These are phyloP conservation scores for Chrysoporthe cubensis DNA, from an alignment of 2,329 filamentous ascomycete species.

Conservation along the genomic window DNA sequence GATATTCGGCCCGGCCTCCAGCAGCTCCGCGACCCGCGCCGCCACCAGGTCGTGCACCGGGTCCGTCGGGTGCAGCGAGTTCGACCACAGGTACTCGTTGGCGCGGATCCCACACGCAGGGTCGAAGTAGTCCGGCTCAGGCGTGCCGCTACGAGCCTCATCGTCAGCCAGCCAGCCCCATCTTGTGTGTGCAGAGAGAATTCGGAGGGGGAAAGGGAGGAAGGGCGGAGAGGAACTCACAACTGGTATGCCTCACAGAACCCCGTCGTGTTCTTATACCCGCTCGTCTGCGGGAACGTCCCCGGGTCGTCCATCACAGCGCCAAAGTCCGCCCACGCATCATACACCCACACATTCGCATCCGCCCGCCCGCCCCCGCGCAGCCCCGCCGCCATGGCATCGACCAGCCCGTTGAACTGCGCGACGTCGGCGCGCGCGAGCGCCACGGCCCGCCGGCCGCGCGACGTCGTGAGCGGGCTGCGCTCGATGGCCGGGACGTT, in stretches of 20 bases:
- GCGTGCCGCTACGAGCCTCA: constrained; percentile 46
- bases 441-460: constrained; percentile 40
- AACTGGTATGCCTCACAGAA: constrained; percentile 60
- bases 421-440: constrained; percentile 49
- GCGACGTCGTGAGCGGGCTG: constrained; percentile 50
- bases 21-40: constrained; percentile 46
- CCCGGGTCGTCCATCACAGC: constrained; percentile 55
- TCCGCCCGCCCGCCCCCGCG: constrained; percentile 23
- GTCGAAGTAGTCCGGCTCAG: constrained; percentile 44
- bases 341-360: constrained; percentile 56
- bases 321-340: constrained; percentile 55
- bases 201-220: too few relatives aligned
- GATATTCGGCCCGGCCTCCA: constrained; percentile 45
- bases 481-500: constrained; percentile 62
- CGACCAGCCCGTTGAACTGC: constrained; percentile 55
- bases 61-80: constrained; percentile 66
- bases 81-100: constrained; percentile 69
- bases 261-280: constrained; percentile 57
- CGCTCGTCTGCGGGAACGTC: constrained; percentile 47
- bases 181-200: too few relatives aligned
- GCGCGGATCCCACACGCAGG: constrained; percentile 57
- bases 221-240: constrained; percentile 40
- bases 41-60: constrained; percentile 65
- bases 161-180: neutral
- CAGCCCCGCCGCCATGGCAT: constrained; percentile 43